These are phyloP conservation scores for Macrophomina pseudophaseolina DNA, from an alignment of 2,329 filamentous ascomycete genomes.

Conservation along the genomic window DNA sequence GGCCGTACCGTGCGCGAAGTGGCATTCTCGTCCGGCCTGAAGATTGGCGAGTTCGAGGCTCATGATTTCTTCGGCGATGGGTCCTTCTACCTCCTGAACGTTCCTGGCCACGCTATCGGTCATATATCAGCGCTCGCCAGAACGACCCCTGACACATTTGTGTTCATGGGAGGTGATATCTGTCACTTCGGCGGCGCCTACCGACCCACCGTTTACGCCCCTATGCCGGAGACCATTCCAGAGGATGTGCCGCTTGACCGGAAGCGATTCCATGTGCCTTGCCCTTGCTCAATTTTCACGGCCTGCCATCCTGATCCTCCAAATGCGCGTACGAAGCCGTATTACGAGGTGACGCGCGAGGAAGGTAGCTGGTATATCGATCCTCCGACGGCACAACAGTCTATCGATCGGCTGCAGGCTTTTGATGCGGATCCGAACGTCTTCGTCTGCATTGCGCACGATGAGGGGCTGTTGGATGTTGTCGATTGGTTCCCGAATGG, in stretches of 20 bases:
- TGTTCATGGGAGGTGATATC: conserved; percentile 38
- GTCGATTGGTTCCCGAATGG: conserved; percentile 35
- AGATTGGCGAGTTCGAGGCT: conserved; percentile 54
- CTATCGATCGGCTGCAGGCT: conserved; percentile 32
- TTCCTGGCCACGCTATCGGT: conserved; percentile 58
- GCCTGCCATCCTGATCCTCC: conserved; percentile 20
- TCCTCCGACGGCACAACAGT: conserved; percentile 30
- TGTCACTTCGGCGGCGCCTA: conserved; percentile 37
- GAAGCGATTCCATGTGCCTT: conserved; percentile 13
- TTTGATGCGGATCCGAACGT: conserved; percentile 35
- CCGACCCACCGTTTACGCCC: conserved; percentile 32
- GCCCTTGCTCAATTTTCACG: conserved; percentile 25
- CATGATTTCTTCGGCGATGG: conserved; percentile 63
- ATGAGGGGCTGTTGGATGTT: conserved; percentile 34
- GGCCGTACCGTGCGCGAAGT: conserved; percentile 28
- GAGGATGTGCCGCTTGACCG: conserved; percentile 8
- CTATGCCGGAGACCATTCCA: conserved; percentile 23
- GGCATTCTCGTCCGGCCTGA: conserved; percentile 21
- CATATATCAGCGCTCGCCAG: conserved; percentile 58
- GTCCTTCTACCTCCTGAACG: conserved; percentile 60
- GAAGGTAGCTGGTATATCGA: conserved; percentile 22
- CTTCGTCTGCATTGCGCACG: conserved; percentile 38
- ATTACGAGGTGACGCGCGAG: conserved; percentile 2
- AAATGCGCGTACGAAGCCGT: conserved; percentile 20
- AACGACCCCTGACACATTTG: conserved; percentile 38